Evolutionary conservation across 2,329 filamentous ascomycete genomes (phyloP).

Genomic region (Ophiostoma ulmi): DNA sequence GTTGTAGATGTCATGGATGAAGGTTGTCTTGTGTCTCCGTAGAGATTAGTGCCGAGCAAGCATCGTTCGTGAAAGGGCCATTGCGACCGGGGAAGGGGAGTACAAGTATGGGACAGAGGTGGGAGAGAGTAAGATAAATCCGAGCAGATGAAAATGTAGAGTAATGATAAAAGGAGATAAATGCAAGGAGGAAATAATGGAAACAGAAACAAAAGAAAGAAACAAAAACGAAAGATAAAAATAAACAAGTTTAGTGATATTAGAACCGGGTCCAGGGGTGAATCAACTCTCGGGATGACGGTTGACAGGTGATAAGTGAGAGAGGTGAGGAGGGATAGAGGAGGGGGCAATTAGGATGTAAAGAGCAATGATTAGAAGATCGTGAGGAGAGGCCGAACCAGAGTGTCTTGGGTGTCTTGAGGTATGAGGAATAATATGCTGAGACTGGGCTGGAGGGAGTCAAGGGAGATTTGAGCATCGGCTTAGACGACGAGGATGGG

Average conservation of each 20-base stretch:
- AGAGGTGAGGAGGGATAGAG: background rate
- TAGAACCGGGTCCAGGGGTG: slow-evolving; percentile 13
- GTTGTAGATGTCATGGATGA: slow-evolving; percentile 1
- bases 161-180: background rate
- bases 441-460: background rate
- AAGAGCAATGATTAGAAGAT: background rate
- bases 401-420: background rate
- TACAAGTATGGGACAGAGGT: background rate
- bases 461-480: background rate
- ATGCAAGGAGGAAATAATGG: background rate
- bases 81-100: slow-evolving; percentile 9
- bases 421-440: background rate
- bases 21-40: slow-evolving; percentile 7
- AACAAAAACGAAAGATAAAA: background rate
- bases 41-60: slow-evolving; percentile 12
- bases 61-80: slow-evolving; percentile 10
- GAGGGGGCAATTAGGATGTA: background rate
- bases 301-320: slow-evolving; percentile 5
- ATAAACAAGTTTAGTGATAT: background rate
- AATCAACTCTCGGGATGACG: background rate
- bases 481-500: background rate
- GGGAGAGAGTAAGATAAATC: background rate
- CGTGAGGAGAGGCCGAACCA: background rate
- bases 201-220: background rate
- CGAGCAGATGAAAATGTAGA: background rate